Percentiles rank a stretch among this genome's conserved stretches.
phyloP scores from a whole-genome alignment of 2,329 filamentous ascomycete genomes.

The Blastomyces parvus region DNA sequence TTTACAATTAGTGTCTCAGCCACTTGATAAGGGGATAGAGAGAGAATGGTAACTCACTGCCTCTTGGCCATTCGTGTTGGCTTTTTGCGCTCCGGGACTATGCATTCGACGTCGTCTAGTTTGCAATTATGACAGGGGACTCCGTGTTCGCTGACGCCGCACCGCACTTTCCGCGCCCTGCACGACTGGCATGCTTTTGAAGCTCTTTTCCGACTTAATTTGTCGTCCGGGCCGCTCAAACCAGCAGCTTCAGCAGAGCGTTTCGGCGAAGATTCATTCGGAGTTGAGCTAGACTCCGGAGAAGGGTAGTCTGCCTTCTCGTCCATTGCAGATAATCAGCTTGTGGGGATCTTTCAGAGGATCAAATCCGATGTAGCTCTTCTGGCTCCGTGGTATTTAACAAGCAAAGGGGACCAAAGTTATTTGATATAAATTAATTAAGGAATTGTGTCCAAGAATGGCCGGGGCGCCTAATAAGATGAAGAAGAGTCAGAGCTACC shows the following conservation, averaged over 20 bases:
- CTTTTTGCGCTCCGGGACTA: slow-evolving; percentile 15
- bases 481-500: background rate
- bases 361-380: background rate
- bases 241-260: slow-evolving; percentile 11
- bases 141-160: slow-evolving; percentile 42
- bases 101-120: slow-evolving; percentile 18
- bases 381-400: background rate
- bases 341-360: background rate
- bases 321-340: background rate
- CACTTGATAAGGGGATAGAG: background rate
- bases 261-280: slow-evolving; percentile 5
- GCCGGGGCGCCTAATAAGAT: background rate
- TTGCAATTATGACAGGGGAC: slow-evolving; percentile 23
- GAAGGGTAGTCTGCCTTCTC: background rate
- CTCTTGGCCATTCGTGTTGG: slow-evolving; percentile 11
- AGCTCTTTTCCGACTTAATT: slow-evolving; percentile 50
- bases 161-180: slow-evolving; percentile 42
- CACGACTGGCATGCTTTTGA: slow-evolving; percentile 43
- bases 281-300: slow-evolving; percentile 3
- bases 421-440: background rate
- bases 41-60: background rate
- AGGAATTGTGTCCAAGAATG: background rate
- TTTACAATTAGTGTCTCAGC: background rate
- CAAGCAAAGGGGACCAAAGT: background rate
- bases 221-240: slow-evolving; percentile 8